Conservation (phyloP, 805 yeast genomes). For the Wickerhamiella sergipiensis region DNA sequence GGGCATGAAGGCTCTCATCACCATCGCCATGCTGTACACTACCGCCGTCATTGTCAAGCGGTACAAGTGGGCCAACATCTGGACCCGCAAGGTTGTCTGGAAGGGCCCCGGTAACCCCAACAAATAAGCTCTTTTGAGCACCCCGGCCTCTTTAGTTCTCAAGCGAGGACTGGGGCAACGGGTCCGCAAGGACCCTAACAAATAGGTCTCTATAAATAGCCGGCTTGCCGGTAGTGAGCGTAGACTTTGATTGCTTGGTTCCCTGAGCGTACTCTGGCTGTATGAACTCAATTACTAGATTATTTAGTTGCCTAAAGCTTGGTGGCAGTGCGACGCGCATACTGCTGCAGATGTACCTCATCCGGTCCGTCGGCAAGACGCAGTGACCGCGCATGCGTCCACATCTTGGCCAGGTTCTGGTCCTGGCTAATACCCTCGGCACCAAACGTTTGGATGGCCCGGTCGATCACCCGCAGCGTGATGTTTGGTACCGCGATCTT, state of each 20-base stretch:
- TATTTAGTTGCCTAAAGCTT: too few species aligned
- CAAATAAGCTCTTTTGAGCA: slow-evolving; percentile 4
- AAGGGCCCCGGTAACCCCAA: slow-evolving; percentile 18
- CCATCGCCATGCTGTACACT: slow-evolving; percentile 66
- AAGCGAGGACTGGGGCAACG: too few species aligned
- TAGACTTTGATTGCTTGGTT: not conserved
- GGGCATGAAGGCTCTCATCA: slow-evolving; percentile 84
- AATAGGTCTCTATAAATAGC: not conserved
- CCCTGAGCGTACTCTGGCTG: too few species aligned
- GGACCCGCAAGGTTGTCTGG: slow-evolving; percentile 81
- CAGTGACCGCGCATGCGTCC: slow-evolving; percentile 39
- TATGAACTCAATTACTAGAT: too few species aligned
- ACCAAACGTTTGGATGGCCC: slow-evolving; percentile 52
- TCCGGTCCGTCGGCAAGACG: slow-evolving; percentile 61
- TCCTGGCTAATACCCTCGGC: slow-evolving; percentile 55
- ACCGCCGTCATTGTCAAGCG: slow-evolving; percentile 84
- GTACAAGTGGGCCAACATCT: slow-evolving; percentile 95
- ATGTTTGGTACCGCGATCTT: slow-evolving; percentile 49
- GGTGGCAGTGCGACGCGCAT: slow-evolving; percentile 29
- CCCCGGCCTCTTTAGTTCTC: too few species aligned
- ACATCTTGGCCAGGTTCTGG: slow-evolving; percentile 41
- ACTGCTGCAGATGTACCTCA: slow-evolving; percentile 47
- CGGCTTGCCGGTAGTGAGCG: not conserved
- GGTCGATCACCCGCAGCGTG: slow-evolving; percentile 38
- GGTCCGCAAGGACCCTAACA: too few species aligned